Base-by-base conservation (phyloP, 1,284 basidiomycete genomes). In the Puccinia horiana region DNA sequence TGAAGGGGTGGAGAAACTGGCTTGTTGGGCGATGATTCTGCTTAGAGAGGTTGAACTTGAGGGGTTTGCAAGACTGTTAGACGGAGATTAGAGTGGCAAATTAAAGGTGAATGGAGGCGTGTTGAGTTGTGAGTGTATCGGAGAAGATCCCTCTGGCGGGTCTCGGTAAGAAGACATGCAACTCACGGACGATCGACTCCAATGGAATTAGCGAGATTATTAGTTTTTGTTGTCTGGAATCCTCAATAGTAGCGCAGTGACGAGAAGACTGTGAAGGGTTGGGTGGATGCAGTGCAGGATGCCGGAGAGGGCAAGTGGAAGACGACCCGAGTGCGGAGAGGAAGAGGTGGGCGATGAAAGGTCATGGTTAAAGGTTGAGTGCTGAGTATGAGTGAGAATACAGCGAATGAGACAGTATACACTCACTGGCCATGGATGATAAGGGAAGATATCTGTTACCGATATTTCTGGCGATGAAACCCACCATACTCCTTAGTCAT, bases 371-470 rank as follows among this genome's bases (percentile, higher is more conserved):
- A 58, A 63, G 32, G 61, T 32, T 26, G 29, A 58, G 56, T 26
- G 56, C 56, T 58, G 56, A 63, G 61, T 63, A 20, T 63, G 61
- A 63, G 61, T 63, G 61, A 63, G 61, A 35, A 63, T 63, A 63
- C 61, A 63, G 61, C 61, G 35, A 63, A 40, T 63, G 61, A 63
- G 61, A 63, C 61, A 35, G 29, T 12, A 63, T 37, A 40, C 56
- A 58, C n/a, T 26, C n/a, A 58, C 56, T 12, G 61, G n/a, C n/a
- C n/a, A n/a, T n/a, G n/a, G n/a, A 37, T 26, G 12, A 26, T 18
- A 37, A 18, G 61, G n/a, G 9, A n/a, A 14, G 16, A 63, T 16
- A 29, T 63, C 1, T 12, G 35, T 29, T 26, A 2, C 5, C 2
- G 61, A 63, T 37, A 20, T 8, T 63, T 8, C 35, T 63, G 32